phyloP scores from a whole-genome alignment of 768 basidiomycete genomes.

The Suillus subaureus region DNA sequence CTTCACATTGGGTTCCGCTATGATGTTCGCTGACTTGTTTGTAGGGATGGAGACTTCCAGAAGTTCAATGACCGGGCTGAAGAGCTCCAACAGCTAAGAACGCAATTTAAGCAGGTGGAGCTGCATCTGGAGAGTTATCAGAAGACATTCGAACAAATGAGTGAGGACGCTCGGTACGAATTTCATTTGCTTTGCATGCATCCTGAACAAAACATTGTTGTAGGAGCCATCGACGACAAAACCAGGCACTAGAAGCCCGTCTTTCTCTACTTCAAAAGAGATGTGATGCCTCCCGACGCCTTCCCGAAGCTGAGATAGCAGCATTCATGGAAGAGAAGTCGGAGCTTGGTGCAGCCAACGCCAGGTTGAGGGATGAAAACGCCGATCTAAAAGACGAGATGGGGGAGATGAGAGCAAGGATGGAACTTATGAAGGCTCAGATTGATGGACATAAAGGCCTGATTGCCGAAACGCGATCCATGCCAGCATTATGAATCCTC shows the following conservation, averaged over 20 bases:
- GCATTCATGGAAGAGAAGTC: constrained; percentile 50
- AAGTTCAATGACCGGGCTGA: constrained; percentile 68
- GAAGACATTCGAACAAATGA: constrained; percentile 52
- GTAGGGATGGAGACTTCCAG: constrained; percentile 75
- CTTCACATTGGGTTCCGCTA: background rate
- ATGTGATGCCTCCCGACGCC: constrained; percentile 36
- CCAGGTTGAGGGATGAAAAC: constrained; percentile 61
- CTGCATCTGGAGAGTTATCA: constrained; percentile 62
- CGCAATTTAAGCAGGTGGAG: constrained; percentile 66
- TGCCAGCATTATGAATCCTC: constrained; percentile 27
- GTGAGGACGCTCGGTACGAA: constrained; percentile 60
- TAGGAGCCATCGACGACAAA: constrained; percentile 60
- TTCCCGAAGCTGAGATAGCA: constrained; percentile 45
- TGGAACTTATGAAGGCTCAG: constrained; percentile 65
- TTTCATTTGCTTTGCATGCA: background rate
- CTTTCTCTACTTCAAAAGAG: constrained; percentile 49
- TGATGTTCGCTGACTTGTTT: constrained; percentile 14
- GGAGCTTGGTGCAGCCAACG: constrained; percentile 49
- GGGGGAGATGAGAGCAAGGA: constrained; percentile 71
- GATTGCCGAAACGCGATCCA: constrained; percentile 49
- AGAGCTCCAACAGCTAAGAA: constrained; percentile 56
- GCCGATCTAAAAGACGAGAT: constrained; percentile 52
- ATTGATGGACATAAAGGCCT: constrained; percentile 48
- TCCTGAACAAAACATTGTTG: constrained; percentile 5
- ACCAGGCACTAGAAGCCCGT: constrained; percentile 63